A percentile compares a stretch with the other conserved stretches of the same genome.
Conservation (phyloP, 2,329 filamentous ascomycete genomes). For the Alternaria incomplexa region DNA sequence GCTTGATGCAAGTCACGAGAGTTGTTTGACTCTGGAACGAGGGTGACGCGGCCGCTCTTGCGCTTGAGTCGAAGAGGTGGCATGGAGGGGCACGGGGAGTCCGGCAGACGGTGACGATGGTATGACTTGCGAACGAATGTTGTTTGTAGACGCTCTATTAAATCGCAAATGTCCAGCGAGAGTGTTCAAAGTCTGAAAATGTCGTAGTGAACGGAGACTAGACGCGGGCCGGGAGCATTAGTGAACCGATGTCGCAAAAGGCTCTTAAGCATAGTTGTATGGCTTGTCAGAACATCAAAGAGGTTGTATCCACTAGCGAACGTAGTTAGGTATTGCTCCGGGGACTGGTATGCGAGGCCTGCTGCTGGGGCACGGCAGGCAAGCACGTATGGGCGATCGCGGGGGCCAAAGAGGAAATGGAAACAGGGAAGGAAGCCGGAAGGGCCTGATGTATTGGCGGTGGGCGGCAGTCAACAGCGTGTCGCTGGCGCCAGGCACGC, state of each 20-base stretch:
- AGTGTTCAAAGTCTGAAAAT: conserved; percentile 24
- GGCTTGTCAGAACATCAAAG: conserved; percentile 42
- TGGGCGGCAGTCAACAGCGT: conserved; percentile 17
- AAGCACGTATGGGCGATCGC: conserved; percentile 37
- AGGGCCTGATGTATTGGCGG: conserved; percentile 12
- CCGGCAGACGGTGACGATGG: conserved; percentile 32
- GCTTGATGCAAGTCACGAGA: conserved; percentile 25
- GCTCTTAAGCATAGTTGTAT: conserved; percentile 49
- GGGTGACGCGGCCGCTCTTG: conserved; percentile 46
- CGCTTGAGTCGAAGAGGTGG: conserved; percentile 40
- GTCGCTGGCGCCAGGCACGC: conserved; percentile 31
- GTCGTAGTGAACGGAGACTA: conserved; percentile 39
- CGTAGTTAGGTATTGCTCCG: conserved; percentile 40
- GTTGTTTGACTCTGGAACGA: conserved; percentile 30
- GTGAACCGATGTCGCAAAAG: conserved; percentile 48
- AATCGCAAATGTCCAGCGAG: conserved; percentile 18
- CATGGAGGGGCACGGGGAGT: conserved; percentile 35
- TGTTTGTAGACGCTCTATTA: conserved; percentile 37
- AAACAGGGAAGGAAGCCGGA: conserved; percentile 12
- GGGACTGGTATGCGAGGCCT: conserved; percentile 30
- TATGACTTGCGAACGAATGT: conserved; percentile 30
- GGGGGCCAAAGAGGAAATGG: conserved; percentile 20
- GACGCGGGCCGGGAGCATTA: conserved; percentile 43
- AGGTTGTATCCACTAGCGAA: conserved; percentile 50
- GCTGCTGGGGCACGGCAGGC: conserved; percentile 38